A percentile compares a stretch with the other conserved stretches of the same genome.
Evolutionary conservation across 495 filamentous ascomycete genomes (phyloP).

Genomic region (Thermothielavioides terrestris): DNA sequence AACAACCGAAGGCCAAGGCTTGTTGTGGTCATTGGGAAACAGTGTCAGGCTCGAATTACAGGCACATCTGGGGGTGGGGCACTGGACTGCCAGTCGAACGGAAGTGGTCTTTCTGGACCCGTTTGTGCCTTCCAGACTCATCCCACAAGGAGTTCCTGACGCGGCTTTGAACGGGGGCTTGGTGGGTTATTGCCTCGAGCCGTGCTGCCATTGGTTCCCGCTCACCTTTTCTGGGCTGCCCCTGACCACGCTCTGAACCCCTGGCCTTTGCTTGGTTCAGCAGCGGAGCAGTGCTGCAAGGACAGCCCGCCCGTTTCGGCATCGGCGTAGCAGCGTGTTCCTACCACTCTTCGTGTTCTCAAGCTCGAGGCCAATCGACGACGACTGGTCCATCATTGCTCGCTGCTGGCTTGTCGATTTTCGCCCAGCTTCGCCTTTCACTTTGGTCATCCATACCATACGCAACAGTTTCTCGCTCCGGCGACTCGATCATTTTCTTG

Average conservation of each 20-base stretch:
- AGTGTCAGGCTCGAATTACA: not conserved
- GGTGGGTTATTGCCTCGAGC: not conserved
- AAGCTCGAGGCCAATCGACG: not conserved
- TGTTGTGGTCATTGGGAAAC: not conserved
- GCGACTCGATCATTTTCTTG: no score
- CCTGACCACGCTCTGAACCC: constrained; percentile 9
- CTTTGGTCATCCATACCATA: no score
- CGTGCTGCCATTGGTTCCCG: constrained; percentile 2
- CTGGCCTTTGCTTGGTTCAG: constrained; percentile 9
- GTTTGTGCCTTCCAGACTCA: no score
- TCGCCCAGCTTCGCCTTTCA: no score
- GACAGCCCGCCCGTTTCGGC: not conserved
- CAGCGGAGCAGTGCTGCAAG: constrained; percentile 2
- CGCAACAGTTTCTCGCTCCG: no score
- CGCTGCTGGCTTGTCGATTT: no score
- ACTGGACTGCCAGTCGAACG: not conserved
- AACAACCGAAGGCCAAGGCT: no score
- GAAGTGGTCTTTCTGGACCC: not conserved
- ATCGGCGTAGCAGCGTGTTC: not conserved
- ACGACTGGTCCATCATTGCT: no score
- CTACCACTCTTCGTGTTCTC: not conserved
- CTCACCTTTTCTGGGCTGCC: constrained; percentile 6
- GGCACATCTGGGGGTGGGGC: constrained; percentile 5
- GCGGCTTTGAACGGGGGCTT: constrained; percentile 1
- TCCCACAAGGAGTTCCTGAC: constrained; percentile 1